Evolutionary conservation across 306 rosid species (phyloP), one percentile per base, ranked within the genome.

Genomic region (Ormosia emarginata): DNA sequence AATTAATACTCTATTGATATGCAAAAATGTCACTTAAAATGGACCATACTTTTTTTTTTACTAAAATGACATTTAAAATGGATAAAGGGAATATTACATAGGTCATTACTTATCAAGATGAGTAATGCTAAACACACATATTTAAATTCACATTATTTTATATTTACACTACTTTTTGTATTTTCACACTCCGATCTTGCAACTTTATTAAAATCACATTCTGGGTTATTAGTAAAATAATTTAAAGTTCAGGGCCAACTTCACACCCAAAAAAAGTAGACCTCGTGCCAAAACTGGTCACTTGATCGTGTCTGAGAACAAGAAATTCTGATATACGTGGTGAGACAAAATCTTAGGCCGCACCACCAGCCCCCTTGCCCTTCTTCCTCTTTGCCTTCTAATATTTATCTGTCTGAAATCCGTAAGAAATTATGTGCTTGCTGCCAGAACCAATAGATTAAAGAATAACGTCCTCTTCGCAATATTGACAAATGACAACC

Each of bases 311-410:
- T 40, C 33, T 12, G 24, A 57, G 17, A 59, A 70, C 61, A 68
- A 41, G 24, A 50, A 83, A 29, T 52, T 40, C 67, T 40, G 34
- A 62, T 32, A 10, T 2, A 52, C 13, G 17, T 14, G 13, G 40
- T 2, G 41, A 4, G 11, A 44, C 14, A 14, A 79, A 10, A 65
- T 73, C 80, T 83, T 83, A 88, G 8, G 92, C 89, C 49, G 87
- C 80, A 36, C n/a, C n/a, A n/a, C n/a, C n/a, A n/a, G 86, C 78
- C 24, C 88, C 89, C 84, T 87, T 89, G 69, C 92, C 94, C 81
- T 91, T 91, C 88, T 91, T 91, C 91, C 41, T 91, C 94, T 84
- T 91, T 91, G 3, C 92, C 94, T 83, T 91, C 92, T 81, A 91
- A 87, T 74, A 91, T 84, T 76, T 91, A 91, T 59, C 94, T 91